Evolutionary conservation across 306 rosid genomes (phyloP), one percentile per base, ranked within the genome.

Genomic region (Trifolium repens): DNA sequence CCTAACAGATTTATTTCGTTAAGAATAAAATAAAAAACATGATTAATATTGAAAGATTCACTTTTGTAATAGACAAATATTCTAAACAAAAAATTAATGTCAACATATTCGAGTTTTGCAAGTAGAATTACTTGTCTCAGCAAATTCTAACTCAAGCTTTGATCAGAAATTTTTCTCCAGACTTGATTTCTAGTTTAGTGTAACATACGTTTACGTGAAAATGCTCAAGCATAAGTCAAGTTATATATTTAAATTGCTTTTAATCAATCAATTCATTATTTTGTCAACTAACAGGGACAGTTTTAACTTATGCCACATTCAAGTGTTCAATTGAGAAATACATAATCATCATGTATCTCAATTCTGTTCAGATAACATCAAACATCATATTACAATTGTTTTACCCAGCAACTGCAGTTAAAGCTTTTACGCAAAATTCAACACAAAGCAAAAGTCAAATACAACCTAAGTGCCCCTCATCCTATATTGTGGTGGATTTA

Each of bases 351-450:
- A 57, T 79, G 43, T 44, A 34, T 78, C 14, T 54, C 9, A 67
- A 34, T 40, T 79, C 44, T 27, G 55, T 73, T 74, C 32, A 67
- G 57, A 47, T 17, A n/a, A n/a, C 49, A 68, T 4, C 24, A 42
- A 52, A 32, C 50, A 73, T 43, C 37, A 65, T n/a, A 57, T 37
- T 35, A 77, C 75, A 77, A 44, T 27, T 8, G 8, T 46, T 71
- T 43, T 46, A 71, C 75, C 70, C 63, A 70, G 8, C 57, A 70
- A 54, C 50, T 62, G 77, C 74, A 42, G 69, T 62, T 53, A 44
- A 42, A 34, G 58, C 72, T 63, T 75, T 67, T 54, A 34, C 74
- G 9, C 77, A 22, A 22, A 22, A 22, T 22, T 22, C 24, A 22
- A 22, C 24, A 0, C 15, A 70, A 70, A 44, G n/a, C 64, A 67